Conservation (phyloP, 352 stramenopile species). For the Phytopythium delawarense region DNA sequence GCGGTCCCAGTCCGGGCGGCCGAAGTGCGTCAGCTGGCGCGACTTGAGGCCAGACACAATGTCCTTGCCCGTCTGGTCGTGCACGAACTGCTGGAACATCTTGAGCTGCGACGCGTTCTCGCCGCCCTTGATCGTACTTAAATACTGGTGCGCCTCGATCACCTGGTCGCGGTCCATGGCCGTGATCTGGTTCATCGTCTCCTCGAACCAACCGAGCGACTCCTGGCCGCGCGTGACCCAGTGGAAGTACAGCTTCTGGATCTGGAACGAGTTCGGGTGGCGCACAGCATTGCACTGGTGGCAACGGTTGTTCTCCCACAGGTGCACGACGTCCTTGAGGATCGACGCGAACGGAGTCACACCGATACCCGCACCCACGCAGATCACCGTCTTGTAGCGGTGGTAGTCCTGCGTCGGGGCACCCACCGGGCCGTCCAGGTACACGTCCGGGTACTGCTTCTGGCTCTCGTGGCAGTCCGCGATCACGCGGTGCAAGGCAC, state of each 20-base stretch:
- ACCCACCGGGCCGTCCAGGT: constrained; percentile 70
- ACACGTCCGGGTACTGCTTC: constrained; percentile 61
- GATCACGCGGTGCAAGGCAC: constrained; percentile 54
- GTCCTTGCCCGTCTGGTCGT: constrained; percentile 70
- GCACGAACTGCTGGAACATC: constrained; percentile 85
- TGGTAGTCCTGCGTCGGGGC: constrained; percentile 75
- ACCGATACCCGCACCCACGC: constrained; percentile 70
- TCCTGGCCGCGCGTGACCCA: constrained; percentile 81
- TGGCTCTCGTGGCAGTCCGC: constrained; percentile 58
- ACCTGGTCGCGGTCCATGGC: constrained; percentile 73
- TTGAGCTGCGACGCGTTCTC: constrained; percentile 72
- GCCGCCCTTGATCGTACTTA: constrained; percentile 73
- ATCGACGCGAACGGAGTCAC: constrained; percentile 84
- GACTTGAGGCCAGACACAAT: constrained; percentile 73
- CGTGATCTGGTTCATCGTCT: constrained; percentile 84
- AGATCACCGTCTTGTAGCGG: constrained; percentile 73
- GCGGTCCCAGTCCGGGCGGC: constrained; percentile 81
- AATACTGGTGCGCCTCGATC: constrained; percentile 81
- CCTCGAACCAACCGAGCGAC: constrained; percentile 79
- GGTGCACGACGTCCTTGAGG: constrained; percentile 68
- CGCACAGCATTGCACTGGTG: constrained; percentile 68
- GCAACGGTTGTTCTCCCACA: constrained; percentile 75
- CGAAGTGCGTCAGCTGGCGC: constrained; percentile 85
- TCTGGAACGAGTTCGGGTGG: constrained; percentile 64
- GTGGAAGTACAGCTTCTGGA: constrained; percentile 87